Conservation (phyloP, 768 basidiomycete species). For the Russula dissimulans region DNA sequence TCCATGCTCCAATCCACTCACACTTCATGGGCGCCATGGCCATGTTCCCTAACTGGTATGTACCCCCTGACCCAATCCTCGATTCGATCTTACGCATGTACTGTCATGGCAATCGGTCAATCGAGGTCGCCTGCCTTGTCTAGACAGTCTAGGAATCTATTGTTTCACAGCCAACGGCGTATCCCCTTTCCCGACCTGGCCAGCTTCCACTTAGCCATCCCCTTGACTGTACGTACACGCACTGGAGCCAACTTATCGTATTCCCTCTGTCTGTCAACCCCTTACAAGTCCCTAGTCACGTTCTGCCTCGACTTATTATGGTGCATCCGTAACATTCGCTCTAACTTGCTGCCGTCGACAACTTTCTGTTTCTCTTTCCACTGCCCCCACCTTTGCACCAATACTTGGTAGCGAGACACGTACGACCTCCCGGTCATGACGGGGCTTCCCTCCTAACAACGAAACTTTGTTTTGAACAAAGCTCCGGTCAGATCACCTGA, state of each 20-base stretch:
- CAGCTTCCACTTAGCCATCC: background rate
- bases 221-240: background rate
- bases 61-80: background rate
- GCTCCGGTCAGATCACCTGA: slow-evolving; percentile 6
- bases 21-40: background rate
- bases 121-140: background rate
- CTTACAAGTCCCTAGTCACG: background rate
- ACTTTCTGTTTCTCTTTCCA: background rate
- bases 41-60: background rate
- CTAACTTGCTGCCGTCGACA: background rate
- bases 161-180: background rate
- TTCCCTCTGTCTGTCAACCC: background rate
- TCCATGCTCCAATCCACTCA: background rate
- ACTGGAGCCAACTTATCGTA: background rate
- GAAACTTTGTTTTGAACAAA: slow-evolving; percentile 14
- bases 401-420: background rate
- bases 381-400: background rate
- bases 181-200: slow-evolving; percentile 4
- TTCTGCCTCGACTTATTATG: background rate
- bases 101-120: slow-evolving; percentile 1
- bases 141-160: background rate
- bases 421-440: background rate
- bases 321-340: background rate
- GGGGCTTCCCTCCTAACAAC: slow-evolving; percentile 7
- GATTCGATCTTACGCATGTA: background rate